Percentiles rank a stretch among this genome's conserved stretches.
Conservation (phyloP, 2,329 filamentous ascomycete genomes). For the Dothideomycetidae sp. region DNA sequence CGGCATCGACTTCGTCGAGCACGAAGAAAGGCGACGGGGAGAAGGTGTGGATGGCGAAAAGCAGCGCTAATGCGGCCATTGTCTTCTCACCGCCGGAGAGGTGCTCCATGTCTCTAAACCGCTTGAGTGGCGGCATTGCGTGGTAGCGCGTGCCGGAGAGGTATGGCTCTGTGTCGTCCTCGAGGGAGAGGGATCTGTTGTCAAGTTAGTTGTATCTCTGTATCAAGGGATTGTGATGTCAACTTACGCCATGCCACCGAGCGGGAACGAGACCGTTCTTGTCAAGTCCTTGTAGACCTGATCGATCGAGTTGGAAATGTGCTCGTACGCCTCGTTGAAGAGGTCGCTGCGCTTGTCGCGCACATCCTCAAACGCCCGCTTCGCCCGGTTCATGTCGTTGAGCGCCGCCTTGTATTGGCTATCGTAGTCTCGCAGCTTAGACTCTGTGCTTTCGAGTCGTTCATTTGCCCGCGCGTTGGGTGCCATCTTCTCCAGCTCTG, state of each 20-base stretch:
- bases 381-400: constrained; percentile 42
- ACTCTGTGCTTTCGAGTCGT: constrained; percentile 72
- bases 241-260: constrained; percentile 60
- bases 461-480: constrained; percentile 95
- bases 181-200: constrained; percentile 66
- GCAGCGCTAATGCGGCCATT: constrained; percentile 88
- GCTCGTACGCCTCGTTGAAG: constrained; percentile 88
- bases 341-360: constrained; percentile 74
- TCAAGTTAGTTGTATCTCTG: constrained; percentile 31
- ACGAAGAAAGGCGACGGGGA: constrained; percentile 96
- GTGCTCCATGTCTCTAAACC: constrained; percentile 98
- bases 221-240: neutral
- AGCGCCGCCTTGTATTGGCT: constrained; percentile 57
- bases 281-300: constrained; percentile 93
- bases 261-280: constrained; percentile 72
- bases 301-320: constrained; percentile 89
- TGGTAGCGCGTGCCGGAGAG: constrained; percentile 95
- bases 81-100: constrained; percentile 96
- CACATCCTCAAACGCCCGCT: constrained; percentile 69
- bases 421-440: constrained; percentile 76
- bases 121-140: constrained; percentile 95
- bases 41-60: constrained; percentile 94
- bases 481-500: constrained; percentile 82
- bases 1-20: constrained; percentile 92
- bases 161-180: constrained; percentile 93